phyloP scores from a whole-genome alignment of 2,329 filamentous ascomycete genomes.

The Sordariomycetes sp. region DNA sequence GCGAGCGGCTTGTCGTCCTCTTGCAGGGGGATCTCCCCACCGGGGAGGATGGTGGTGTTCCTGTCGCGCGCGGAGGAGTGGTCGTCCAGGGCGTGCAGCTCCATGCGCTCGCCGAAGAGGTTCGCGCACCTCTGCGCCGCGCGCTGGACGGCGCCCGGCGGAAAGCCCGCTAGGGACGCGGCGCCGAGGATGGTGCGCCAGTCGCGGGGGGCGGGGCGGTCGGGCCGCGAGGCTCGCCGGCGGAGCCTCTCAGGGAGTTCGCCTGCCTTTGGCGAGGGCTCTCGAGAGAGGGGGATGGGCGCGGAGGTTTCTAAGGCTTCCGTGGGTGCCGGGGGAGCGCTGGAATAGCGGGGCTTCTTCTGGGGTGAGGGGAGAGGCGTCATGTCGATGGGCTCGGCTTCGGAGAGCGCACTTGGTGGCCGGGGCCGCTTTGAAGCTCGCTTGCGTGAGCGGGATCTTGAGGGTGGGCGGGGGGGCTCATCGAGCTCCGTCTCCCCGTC shows the following conservation, averaged over 20 bases:
- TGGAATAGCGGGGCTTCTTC: not conserved
- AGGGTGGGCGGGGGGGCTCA: not conserved
- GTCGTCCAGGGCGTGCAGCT: conserved; percentile 43
- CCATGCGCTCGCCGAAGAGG: conserved; percentile 65
- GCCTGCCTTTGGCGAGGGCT: not conserved
- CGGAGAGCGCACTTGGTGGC: not conserved
- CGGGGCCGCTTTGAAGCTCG: not conserved
- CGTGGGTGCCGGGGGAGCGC: not conserved
- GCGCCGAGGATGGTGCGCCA: conserved; percentile 81
- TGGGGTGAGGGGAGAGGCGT: not conserved
- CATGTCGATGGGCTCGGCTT: not conserved
- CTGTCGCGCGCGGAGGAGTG: not conserved
- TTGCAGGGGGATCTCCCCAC: conserved; percentile 3
- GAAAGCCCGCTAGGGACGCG: conserved; percentile 65
- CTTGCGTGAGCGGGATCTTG: not conserved
- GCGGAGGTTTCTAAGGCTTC: no score
- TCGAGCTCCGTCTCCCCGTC: conserved; percentile 6
- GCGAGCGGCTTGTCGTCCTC: conserved; percentile 10
- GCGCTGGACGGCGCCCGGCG: conserved; percentile 52
- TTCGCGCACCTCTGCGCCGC: conserved; percentile 63
- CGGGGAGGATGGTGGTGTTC: not conserved
- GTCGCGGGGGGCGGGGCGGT: conserved; percentile 38
- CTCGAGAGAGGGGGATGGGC: no score
- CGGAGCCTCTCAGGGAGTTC: not conserved
- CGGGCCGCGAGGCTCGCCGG: not conserved